These are phyloP conservation scores for Quaeritorhiza haematococci DNA, from an alignment of 371 early-diverging fungal species.

Conservation along the genomic window DNA sequence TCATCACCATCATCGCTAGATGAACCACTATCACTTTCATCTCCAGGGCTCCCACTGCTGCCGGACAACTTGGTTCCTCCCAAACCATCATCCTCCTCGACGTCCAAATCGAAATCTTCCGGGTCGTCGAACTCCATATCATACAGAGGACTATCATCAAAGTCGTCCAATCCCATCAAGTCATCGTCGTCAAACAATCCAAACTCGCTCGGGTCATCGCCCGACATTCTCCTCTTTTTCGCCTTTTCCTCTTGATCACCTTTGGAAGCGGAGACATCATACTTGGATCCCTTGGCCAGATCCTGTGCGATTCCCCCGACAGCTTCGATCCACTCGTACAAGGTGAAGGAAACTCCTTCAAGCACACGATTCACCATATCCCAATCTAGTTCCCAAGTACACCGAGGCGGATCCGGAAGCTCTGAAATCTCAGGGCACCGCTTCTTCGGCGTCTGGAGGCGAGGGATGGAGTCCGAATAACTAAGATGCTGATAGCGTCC, in stretches of 20 bases:
- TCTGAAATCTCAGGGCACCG: background rate
- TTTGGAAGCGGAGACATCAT: too few relatives aligned
- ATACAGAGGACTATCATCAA: too few relatives aligned
- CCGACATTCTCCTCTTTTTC: too few relatives aligned
- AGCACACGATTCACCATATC: constrained; percentile 9
- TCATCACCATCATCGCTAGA: too few relatives aligned
- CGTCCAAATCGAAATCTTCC: constrained; percentile 1
- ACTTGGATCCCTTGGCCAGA: too few relatives aligned
- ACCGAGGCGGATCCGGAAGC: background rate
- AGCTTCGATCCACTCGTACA: constrained; percentile 19
- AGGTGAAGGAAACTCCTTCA: background rate
- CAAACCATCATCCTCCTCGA: background rate
- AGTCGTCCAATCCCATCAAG: too few relatives aligned
- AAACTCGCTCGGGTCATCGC: too few relatives aligned
- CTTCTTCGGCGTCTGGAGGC: background rate
- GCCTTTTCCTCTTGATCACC: too few relatives aligned
- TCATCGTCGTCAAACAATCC: too few relatives aligned
- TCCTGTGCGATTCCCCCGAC: constrained; percentile 1
- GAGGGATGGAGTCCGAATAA: background rate
- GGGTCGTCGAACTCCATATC: background rate
- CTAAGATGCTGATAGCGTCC: background rate
- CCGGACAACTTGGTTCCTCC: too few relatives aligned
- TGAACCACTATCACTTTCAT: too few relatives aligned
- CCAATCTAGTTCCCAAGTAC: constrained; percentile 25
- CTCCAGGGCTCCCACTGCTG: too few relatives aligned